These are phyloP conservation scores for Chaetomiaceae sp. DNA, from an alignment of 2,329 filamentous ascomycete species.

Conservation along the genomic window DNA sequence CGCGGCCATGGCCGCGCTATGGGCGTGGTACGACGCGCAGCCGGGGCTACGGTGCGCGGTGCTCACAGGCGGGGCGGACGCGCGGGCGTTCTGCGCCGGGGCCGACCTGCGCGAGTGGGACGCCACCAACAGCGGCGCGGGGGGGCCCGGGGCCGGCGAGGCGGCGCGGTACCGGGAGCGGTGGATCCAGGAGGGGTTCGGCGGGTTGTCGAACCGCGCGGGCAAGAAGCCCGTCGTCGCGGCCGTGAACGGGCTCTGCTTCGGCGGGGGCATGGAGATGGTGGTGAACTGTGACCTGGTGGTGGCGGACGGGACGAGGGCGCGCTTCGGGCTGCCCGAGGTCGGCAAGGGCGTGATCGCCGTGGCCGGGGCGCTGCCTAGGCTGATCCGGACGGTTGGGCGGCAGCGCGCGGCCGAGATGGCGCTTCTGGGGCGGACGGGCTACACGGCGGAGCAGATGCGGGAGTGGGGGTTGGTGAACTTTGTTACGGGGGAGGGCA, in stretches of 20 bases:
- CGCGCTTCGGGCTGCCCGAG: slow-evolving; percentile 67
- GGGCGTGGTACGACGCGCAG: slow-evolving; percentile 58
- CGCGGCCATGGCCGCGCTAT: slow-evolving; percentile 43
- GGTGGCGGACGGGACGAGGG: slow-evolving; percentile 50
- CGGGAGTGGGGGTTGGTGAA: slow-evolving; percentile 67
- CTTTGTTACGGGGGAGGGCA: slow-evolving; percentile 48
- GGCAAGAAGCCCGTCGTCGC: slow-evolving; percentile 73
- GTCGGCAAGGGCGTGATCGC: slow-evolving; percentile 67
- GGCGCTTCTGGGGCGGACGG: slow-evolving; percentile 57
- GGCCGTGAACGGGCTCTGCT: slow-evolving; percentile 70
- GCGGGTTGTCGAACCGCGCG: slow-evolving; percentile 59
- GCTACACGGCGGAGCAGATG: slow-evolving; percentile 56
- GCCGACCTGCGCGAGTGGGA: slow-evolving; percentile 66
- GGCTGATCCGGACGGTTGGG: slow-evolving; percentile 63
- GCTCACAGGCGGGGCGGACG: slow-evolving; percentile 59
- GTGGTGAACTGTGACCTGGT: slow-evolving; percentile 69
- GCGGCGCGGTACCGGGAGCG: slow-evolving; percentile 19
- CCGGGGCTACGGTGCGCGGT: slow-evolving; percentile 58
- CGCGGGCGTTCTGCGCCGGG: slow-evolving; percentile 62
- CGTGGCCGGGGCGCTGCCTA: slow-evolving; percentile 65
- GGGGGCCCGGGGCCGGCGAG: not conserved
- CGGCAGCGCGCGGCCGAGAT: slow-evolving; percentile 67
- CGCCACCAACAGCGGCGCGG: slow-evolving; percentile 34
- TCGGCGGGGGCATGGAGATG: slow-evolving; percentile 76
- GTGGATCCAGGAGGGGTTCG: slow-evolving; percentile 53